Evolutionary conservation across 257 asterid species (phyloP), one percentile per base, ranked within the genome.

Genomic region (Dorcoceras hygrometricum): DNA sequence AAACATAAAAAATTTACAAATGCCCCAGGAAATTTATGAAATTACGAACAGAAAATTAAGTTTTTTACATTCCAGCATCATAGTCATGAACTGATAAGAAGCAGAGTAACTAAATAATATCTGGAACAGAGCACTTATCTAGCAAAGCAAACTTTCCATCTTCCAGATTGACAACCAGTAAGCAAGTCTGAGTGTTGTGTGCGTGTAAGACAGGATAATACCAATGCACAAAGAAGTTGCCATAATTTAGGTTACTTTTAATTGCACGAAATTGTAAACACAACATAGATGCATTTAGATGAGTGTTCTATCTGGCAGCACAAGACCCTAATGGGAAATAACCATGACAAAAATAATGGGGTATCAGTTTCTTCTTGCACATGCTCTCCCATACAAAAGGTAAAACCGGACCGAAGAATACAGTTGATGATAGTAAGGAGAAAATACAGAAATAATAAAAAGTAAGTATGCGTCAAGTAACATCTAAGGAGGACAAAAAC

Each of bases 301-400:
- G 54, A 46, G 54, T 28, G 11, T 7, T 57, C 20, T 56, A 22
- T 29, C 57, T 72, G 51, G 69, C 57, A 68, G 29, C 59, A 65
- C 54, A 62, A 56, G 59, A 57, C 60, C 70, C 55, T 28, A 28
- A 51, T 28, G 55, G n/a, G 63, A 57, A 57, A 71, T 14, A 39
- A 46, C 48, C 25, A 29, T 23, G 10, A 57, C 20, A 18, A 8
- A 23, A 56, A 24, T 48, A 57, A 50, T 1, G 14, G 29, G 23
- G 25, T 43, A 46, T 29, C 27, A 9, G 11, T 23, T 66, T 58
- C 67, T 65, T 18, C 70, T 11, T 26, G 50, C 31, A 31, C 54
- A 51, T 20, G 46, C 32, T 23, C 14, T 19, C 32, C 39, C 24
- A 50, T 26, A 6, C 60, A 50, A 23, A 23, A 39, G 20, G 36